Conservation (phyloP, 176 grass and related monocot species). For the Zizania latifolia region DNA sequence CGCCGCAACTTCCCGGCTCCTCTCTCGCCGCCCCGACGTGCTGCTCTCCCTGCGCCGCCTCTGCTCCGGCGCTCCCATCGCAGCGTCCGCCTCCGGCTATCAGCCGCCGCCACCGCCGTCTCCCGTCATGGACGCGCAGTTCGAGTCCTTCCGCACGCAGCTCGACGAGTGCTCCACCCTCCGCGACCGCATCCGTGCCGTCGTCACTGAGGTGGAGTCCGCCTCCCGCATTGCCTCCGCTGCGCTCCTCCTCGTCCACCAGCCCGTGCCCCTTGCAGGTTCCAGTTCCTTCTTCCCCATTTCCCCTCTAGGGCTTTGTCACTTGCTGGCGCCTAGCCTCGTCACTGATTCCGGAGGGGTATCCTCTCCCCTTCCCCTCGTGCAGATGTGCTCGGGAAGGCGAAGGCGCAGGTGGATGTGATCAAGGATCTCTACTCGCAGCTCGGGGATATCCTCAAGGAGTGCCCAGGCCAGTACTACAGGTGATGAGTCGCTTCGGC, state of each 20-base stretch:
- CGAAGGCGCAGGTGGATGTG: slow-evolving; percentile 61
- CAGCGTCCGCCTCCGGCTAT: background rate
- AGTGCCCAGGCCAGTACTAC: slow-evolving; percentile 74
- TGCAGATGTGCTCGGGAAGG: slow-evolving; percentile 84
- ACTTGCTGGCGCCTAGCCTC: background rate
- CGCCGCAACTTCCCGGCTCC: background rate
- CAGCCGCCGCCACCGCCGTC: slow-evolving; percentile 8
- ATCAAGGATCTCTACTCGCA: slow-evolving; percentile 59
- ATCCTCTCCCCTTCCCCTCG: background rate
- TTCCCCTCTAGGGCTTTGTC: slow-evolving; percentile 1
- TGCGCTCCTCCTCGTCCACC: slow-evolving; percentile 81
- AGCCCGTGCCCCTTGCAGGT: slow-evolving; percentile 64
- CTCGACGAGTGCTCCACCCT: slow-evolving; percentile 70
- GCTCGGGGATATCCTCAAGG: slow-evolving; percentile 74
- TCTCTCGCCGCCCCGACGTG: background rate
- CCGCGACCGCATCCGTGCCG: slow-evolving; percentile 59
- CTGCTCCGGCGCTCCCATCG: slow-evolving; percentile 9
- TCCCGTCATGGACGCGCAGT: slow-evolving; percentile 73
- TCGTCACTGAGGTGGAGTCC: slow-evolving; percentile 75
- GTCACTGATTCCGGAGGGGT: background rate
- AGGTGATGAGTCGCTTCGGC: slow-evolving; percentile 34
- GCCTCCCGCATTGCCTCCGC: slow-evolving; percentile 60
- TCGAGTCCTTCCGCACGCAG: slow-evolving; percentile 70
- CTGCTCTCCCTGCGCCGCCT: slow-evolving; percentile 22
- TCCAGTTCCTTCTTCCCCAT: background rate